These are phyloP conservation scores for Amauroascus verrucosus DNA, from an alignment of 2,329 filamentous ascomycete genomes.

Conservation along the genomic window DNA sequence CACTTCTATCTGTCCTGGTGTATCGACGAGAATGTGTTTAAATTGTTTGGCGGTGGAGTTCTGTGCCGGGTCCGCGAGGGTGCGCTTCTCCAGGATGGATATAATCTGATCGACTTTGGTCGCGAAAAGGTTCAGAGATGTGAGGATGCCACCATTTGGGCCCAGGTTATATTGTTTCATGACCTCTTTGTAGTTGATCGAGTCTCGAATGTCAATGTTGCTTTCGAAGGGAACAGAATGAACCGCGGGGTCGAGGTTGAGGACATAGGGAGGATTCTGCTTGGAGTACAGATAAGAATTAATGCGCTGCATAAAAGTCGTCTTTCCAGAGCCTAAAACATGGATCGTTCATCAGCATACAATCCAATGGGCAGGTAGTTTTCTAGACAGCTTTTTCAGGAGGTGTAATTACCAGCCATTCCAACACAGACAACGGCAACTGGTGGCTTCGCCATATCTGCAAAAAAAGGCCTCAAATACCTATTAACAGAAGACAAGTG, in stretches of 20 bases:
- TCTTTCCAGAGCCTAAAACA: constrained; percentile 77
- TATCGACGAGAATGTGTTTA: constrained; percentile 84
- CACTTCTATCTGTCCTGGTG: constrained; percentile 94
- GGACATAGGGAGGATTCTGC: constrained; percentile 76
- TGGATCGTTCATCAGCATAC: constrained; percentile 6
- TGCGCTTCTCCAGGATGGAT: constrained; percentile 76
- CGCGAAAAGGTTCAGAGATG: constrained; percentile 88
- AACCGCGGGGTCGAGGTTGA: constrained; percentile 95
- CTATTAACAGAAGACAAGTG: background rate
- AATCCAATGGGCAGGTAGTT: background rate
- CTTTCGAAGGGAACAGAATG: constrained; percentile 86
- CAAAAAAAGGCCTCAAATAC: background rate
- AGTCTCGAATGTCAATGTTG: constrained; percentile 98
- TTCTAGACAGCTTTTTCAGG: background rate
- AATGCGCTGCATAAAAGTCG: constrained; percentile 99
- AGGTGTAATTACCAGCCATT: constrained; percentile 70
- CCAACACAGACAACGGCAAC: constrained; percentile 86
- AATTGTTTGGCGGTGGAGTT: constrained; percentile 48
- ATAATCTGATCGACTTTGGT: constrained; percentile 98
- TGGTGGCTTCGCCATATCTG: constrained; percentile 45
- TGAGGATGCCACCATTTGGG: constrained; percentile 93
- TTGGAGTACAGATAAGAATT: constrained; percentile 82
- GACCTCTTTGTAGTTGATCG: constrained; percentile 98
- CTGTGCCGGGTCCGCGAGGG: constrained; percentile 47
- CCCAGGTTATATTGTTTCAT: constrained; percentile 99